Base-by-base conservation (phyloP, 805 yeast genomes). In the Yamadazyma endophytica region DNA sequence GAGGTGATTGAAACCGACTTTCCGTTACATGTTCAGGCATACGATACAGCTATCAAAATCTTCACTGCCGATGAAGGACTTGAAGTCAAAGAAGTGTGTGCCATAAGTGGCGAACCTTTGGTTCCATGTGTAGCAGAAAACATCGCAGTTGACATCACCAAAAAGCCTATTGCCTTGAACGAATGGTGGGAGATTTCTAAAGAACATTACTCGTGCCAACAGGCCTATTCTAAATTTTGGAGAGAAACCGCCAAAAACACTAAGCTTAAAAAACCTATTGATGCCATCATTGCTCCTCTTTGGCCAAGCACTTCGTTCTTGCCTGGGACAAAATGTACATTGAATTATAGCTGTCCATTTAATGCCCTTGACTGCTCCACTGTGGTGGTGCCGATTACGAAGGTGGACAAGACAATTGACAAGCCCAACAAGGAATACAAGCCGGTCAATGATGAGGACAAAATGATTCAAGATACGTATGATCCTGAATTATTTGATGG, bases 1-100 rank as follows among this genome's bases (percentile, higher is more conserved):
- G 70, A 67, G 32, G 61, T 73, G 9, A 56, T 75, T 26, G 68
- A 68, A 32, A 60, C 75, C 66, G 57, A 61, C 17, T 64, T 74
- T 13, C 47, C 54, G 6, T 55, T 57, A 14, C 68, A 61, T 33
- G 35, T 12, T 64, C 12, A 25, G 14, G 70, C 19, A 75, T 68
- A 42, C 73, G 72, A 15, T 5, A 20, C 25, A 13, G 24, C 34
- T 9, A 19, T 11, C 13, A 9, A 31, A 9, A 24, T 31, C 6
- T 23, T 29, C 12, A 21, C 22, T 6, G 37, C 30, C 5, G 33
- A 24, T 16, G 16, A 30, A 8, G 69, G 68, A 9, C 31, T 24
- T 11, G 32, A 28, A 11, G 43, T 61, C 32, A 47, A 50, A 32
- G 50, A 54, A 15, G 57, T 53, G 14, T 56, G 53, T 12, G 49